Percentiles rank a stretch among this genome's conserved stretches.
These are phyloP conservation scores for Chrysosphaeria jannelii DNA, from an alignment of 2,329 filamentous ascomycete species.

Conservation along the genomic window DNA sequence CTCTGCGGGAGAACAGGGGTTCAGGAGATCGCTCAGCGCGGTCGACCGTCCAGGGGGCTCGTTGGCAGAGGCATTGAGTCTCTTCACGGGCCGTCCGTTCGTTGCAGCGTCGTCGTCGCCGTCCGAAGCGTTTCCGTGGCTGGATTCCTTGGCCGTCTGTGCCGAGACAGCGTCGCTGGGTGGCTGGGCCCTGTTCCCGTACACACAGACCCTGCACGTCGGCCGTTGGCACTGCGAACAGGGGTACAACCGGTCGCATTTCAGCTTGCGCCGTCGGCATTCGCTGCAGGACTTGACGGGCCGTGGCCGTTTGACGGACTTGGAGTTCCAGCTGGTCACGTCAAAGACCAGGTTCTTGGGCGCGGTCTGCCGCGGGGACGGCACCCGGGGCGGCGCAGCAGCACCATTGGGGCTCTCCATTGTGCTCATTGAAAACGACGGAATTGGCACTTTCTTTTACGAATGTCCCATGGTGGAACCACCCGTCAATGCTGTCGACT, in stretches of 20 bases:
- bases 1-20: conserved; percentile 3
- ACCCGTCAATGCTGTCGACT: too few relatives aligned
- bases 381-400: too few relatives aligned
- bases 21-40: conserved; percentile 4
- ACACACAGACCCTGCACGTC: conserved; percentile 18
- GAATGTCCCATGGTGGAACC: too few relatives aligned
- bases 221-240: conserved; percentile 28
- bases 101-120: conserved; percentile 13
- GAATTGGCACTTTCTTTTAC: too few relatives aligned
- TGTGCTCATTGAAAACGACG: too few relatives aligned
- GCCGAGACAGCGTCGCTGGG: too few relatives aligned
- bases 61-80: conserved; percentile 6
- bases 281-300: conserved; percentile 25
- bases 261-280: conserved; percentile 24
- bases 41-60: neutral
- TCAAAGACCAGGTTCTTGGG: conserved; percentile 5
- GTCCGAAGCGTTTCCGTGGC: too few relatives aligned
- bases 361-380: too few relatives aligned
- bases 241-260: conserved; percentile 22
- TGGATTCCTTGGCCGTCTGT: too few relatives aligned
- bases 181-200: too few relatives aligned
- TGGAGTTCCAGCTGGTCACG: conserved; percentile 5
- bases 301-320: conserved; percentile 18
- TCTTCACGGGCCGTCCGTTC: conserved; percentile 11
- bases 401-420: too few relatives aligned